phyloP scores from a whole-genome alignment of 495 filamentous ascomycete species.

The Xylaria acuta region DNA sequence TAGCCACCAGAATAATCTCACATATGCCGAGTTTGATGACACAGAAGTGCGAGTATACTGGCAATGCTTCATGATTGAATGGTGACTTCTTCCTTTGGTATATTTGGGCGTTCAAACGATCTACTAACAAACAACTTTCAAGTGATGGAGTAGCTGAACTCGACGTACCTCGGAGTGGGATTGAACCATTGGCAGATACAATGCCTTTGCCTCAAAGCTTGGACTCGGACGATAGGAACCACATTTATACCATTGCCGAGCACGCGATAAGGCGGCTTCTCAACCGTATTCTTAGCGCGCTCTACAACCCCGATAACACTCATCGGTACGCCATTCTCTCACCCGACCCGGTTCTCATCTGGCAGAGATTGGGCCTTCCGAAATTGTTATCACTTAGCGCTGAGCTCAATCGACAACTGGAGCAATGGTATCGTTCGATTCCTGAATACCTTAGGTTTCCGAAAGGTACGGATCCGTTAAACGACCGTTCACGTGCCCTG shows the following conservation, averaged over 20 bases:
- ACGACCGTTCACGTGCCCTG: conserved; percentile 41
- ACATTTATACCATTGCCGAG: conserved; percentile 45
- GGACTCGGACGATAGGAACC: conserved; percentile 43
- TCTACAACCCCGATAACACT: conserved; percentile 41
- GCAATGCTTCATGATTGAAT: conserved; percentile 48
- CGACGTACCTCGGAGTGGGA: conserved; percentile 42
- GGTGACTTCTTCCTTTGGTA: conserved; percentile 25
- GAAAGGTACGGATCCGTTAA: conserved; percentile 36
- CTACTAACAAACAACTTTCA: conserved; percentile 16
- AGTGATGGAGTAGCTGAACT: conserved; percentile 46
- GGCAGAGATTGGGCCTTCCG: conserved; percentile 39
- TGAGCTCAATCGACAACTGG: conserved; percentile 45
- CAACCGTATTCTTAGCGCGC: conserved; percentile 47
- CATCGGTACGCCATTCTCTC: conserved; percentile 30
- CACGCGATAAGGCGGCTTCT: conserved; percentile 45
- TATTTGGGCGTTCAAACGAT: background rate
- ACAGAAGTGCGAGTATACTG: conserved; percentile 42
- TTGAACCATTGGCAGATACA: conserved; percentile 43
- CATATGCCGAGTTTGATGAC: conserved; percentile 39
- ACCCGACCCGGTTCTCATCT: conserved; percentile 36
- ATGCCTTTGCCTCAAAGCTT: conserved; percentile 43
- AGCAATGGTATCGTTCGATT: conserved; percentile 48
- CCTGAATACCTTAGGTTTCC: conserved; percentile 42
- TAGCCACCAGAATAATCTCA: conserved; percentile 34
- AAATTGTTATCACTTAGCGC: conserved; percentile 40